phyloP scores from a whole-genome alignment of 2,329 filamentous ascomycete species.

The Scedosporium minutisporum region DNA sequence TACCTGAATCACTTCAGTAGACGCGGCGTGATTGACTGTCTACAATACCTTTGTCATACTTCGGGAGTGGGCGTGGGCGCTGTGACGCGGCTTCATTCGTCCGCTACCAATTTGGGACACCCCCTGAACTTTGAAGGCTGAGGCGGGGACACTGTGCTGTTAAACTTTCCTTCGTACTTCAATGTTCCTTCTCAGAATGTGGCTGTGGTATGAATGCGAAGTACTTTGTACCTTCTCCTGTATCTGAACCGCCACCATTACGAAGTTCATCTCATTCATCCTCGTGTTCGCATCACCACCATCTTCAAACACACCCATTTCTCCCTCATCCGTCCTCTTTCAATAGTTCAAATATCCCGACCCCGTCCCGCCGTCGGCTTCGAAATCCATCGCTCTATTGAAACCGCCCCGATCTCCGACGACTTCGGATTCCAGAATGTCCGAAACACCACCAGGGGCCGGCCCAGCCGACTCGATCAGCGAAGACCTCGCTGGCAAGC shows the following conservation, averaged over 20 bases:
- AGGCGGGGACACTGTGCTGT: no score
- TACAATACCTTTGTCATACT: no score
- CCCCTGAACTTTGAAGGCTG: no score
- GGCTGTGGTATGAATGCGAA: no score
- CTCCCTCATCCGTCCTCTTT: not conserved
- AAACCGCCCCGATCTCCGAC: not conserved
- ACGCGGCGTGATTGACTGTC: no score
- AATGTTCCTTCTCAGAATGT: no score
- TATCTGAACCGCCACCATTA: not conserved
- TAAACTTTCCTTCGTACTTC: no score
- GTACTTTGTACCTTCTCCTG: not conserved
- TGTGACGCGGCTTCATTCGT: no score
- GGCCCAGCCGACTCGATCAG: conserved; percentile 43
- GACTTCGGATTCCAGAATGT: conserved; percentile 26
- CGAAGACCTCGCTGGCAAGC: conserved; percentile 37
- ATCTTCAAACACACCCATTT: not conserved
- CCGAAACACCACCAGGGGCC: conserved; percentile 33
- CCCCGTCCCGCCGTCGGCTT: not conserved
- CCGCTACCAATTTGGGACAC: no score
- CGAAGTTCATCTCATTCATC: not conserved
- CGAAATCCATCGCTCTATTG: not conserved
- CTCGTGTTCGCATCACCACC: not conserved
- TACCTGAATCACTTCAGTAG: no score
- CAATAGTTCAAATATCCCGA: not conserved
- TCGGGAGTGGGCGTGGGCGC: no score